A percentile compares a stretch with the other conserved stretches of the same genome.
Evolutionary conservation across 2,329 filamentous ascomycete genomes (phyloP).

Genomic region (Hypomyces perniciosus): DNA sequence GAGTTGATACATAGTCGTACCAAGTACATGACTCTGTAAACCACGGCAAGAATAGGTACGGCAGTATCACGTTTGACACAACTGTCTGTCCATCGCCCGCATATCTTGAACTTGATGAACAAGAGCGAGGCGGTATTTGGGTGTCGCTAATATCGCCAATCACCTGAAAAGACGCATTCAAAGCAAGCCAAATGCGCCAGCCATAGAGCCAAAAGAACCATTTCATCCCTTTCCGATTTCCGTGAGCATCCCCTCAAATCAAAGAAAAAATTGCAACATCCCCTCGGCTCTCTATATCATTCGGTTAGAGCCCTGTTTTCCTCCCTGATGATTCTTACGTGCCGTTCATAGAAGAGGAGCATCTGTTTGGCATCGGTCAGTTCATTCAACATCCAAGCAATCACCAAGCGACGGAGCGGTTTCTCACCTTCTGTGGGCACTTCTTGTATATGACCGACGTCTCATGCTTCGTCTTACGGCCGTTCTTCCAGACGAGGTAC

Average conservation of each 20-base stretch:
- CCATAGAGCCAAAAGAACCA: no score
- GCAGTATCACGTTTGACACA: no score
- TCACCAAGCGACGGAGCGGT: no score
- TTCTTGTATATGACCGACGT: slow-evolving; percentile 64
- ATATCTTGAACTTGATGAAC: no score
- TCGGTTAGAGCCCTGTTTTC: slow-evolving; percentile 22
- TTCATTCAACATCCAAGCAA: background rate
- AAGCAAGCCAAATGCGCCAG: no score
- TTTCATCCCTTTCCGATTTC: background rate
- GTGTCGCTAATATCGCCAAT: no score
- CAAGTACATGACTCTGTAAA: background rate
- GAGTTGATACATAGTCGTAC: no score
- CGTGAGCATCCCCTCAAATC: no score
- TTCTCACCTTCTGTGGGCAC: slow-evolving; percentile 66
- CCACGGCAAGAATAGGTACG: background rate
- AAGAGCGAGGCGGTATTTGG: no score
- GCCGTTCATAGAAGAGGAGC: slow-evolving; percentile 54
- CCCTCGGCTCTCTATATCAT: slow-evolving; percentile 2
- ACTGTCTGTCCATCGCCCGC: no score
- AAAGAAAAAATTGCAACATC: background rate
- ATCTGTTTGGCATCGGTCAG: slow-evolving; percentile 35
- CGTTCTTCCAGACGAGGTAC: slow-evolving; percentile 68
- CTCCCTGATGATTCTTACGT: slow-evolving; percentile 47
- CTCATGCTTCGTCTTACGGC: slow-evolving; percentile 67
- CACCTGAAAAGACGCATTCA: no score